Evolutionary conservation across 1,284 basidiomycete genomes (phyloP).

Genomic region (Malassezia restricta): DNA sequence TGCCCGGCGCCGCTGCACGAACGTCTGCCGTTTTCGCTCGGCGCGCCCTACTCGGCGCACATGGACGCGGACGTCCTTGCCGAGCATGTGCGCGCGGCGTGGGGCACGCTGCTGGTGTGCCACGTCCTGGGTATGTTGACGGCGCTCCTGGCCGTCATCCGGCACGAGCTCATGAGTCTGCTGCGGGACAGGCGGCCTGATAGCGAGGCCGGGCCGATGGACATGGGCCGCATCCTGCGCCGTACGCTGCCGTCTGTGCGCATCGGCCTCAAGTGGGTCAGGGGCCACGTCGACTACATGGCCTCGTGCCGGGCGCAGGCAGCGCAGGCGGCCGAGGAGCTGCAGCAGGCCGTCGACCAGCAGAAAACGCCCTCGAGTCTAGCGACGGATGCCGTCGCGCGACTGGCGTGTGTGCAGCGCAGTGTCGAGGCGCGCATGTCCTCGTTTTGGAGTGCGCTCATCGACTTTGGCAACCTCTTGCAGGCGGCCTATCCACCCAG

Average conservation of each 20-base stretch:
- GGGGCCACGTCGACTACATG: constrained; percentile 64
- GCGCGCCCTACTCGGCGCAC: constrained; percentile 45
- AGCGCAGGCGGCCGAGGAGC: constrained; percentile 13
- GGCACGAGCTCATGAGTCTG: constrained; percentile 50
- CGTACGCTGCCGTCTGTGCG: constrained; percentile 74
- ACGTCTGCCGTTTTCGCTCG: constrained; percentile 51
- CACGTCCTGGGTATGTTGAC: constrained; percentile 64
- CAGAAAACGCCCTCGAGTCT: not conserved
- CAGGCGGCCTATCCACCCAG: constrained; percentile 60
- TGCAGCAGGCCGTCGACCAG: not conserved
- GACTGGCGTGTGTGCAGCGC: constrained; percentile 2
- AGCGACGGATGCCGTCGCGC: constrained; percentile 1
- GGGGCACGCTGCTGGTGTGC: constrained; percentile 60
- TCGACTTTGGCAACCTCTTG: constrained; percentile 58
- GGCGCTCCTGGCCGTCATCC: constrained; percentile 57
- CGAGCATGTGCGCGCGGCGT: constrained; percentile 1
- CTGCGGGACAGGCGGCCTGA: constrained; percentile 1
- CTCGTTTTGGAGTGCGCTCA: constrained; percentile 61
- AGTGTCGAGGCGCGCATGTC: not conserved
- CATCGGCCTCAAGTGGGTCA: constrained; percentile 77
- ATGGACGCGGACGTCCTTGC: not conserved
- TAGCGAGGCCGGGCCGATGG: constrained; percentile 64
- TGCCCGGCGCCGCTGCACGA: constrained; percentile 16
- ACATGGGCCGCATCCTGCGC: constrained; percentile 55
- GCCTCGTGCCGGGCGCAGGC: constrained; percentile 21